Conservation (phyloP, 2,329 filamentous ascomycete genomes). For the Ascochyta rabiei region DNA sequence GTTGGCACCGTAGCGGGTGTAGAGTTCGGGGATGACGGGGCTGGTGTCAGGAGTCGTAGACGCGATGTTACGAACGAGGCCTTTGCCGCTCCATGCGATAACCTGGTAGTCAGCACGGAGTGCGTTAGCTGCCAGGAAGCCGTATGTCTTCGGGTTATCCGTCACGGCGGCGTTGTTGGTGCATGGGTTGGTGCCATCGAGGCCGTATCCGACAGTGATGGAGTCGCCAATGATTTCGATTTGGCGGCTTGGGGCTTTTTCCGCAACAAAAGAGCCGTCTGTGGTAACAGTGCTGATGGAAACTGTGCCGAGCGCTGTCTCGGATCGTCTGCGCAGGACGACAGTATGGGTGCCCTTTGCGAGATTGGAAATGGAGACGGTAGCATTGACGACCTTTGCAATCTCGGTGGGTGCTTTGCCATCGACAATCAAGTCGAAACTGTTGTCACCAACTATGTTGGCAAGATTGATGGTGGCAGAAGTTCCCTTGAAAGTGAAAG, state of each 20-base stretch:
- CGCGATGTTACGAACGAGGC: constrained; percentile 51
- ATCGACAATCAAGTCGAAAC: constrained; percentile 46
- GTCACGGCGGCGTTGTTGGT: constrained; percentile 49
- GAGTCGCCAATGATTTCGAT: constrained; percentile 56
- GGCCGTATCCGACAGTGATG: constrained; percentile 54
- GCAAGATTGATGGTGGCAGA: constrained; percentile 46
- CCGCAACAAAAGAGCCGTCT: constrained; percentile 35
- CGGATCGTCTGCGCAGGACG: constrained; percentile 49
- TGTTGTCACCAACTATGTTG: constrained; percentile 42
- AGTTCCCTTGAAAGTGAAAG: constrained; percentile 51
- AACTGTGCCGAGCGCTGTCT: constrained; percentile 44
- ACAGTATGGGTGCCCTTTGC: constrained; percentile 46
- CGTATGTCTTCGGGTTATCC: constrained; percentile 52
- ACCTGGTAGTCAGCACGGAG: constrained; percentile 53
- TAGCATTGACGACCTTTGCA: constrained; percentile 38
- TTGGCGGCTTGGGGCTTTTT: constrained; percentile 36
- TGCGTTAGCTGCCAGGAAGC: constrained; percentile 51
- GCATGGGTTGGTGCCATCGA: constrained; percentile 51
- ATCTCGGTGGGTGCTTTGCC: constrained; percentile 28
- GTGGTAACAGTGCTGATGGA: constrained; percentile 35
- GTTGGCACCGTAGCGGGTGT: constrained; percentile 53
- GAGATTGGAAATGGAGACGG: constrained; percentile 40
- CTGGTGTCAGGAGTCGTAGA: constrained; percentile 31
- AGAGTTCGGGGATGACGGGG: constrained; percentile 50
- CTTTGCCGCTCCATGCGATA: constrained; percentile 55